These are phyloP conservation scores for Bipolaris victoriae DNA, from an alignment of 2,329 filamentous ascomycete species.

Conservation along the genomic window DNA sequence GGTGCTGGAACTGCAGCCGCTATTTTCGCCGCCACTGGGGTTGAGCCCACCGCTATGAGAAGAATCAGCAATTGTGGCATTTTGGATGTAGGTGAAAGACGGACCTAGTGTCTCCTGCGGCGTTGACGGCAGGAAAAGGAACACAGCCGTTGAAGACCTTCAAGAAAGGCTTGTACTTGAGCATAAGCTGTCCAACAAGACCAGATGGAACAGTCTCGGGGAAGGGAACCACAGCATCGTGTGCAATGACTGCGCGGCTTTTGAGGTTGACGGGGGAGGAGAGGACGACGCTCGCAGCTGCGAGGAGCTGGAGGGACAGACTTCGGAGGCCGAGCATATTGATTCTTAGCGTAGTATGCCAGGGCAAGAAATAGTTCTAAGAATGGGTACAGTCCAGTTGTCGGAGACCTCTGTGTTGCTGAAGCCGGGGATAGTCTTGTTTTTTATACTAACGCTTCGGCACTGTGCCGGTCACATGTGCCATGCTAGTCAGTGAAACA, in stretches of 20 bases:
- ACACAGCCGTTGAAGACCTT: slow-evolving; percentile 66
- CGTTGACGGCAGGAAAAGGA: slow-evolving; percentile 67
- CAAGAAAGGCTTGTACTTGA: slow-evolving; percentile 63
- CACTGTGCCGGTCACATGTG: neutral
- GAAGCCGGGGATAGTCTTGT: neutral
- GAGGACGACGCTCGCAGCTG: slow-evolving; percentile 26
- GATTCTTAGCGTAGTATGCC: neutral
- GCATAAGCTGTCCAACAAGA: slow-evolving; percentile 56
- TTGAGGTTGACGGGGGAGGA: slow-evolving; percentile 37
- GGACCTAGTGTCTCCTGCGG: slow-evolving; percentile 63
- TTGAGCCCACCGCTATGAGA: slow-evolving; percentile 52
- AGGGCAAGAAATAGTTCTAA: neutral
- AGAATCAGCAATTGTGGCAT: neutral
- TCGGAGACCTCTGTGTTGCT: neutral
- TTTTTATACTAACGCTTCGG: slow-evolving; percentile 5
- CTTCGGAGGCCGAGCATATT: slow-evolving; percentile 34
- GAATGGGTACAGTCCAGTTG: neutral
- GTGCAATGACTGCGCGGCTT: slow-evolving; percentile 52
- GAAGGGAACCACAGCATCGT: slow-evolving; percentile 61
- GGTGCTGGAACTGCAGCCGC: slow-evolving; percentile 52
- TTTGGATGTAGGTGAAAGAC: slow-evolving; percentile 10
- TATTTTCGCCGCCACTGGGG: slow-evolving; percentile 48
- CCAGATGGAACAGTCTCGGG: slow-evolving; percentile 59
- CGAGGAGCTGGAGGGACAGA: slow-evolving; percentile 33
- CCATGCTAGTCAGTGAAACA: neutral